A percentile compares a stretch with the other conserved stretches of the same genome.
These are phyloP conservation scores for Fragilaria radians DNA, from an alignment of 108 stramenopile species.

Conservation along the genomic window DNA sequence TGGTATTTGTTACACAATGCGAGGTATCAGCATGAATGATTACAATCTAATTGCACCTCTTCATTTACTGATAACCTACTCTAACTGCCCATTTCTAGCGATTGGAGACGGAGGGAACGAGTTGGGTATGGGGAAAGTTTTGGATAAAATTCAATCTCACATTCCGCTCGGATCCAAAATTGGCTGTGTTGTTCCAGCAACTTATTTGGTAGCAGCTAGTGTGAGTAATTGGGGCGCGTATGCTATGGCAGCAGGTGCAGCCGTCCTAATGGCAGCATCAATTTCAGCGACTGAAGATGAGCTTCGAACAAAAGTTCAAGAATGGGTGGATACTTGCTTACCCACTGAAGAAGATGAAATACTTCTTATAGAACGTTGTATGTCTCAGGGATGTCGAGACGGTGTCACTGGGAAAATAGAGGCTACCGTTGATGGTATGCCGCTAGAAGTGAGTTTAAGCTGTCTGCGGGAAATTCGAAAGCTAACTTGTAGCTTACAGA, in stretches of 20 bases:
- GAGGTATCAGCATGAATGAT: constrained; percentile 67
- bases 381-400: constrained; percentile 54
- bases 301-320: neutral
- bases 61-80: constrained; percentile 26
- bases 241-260: constrained; percentile 60
- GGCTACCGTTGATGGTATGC: constrained; percentile 71
- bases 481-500: no score
- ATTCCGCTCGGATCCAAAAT: constrained; percentile 57
- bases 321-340: constrained; percentile 42
- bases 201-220: constrained; percentile 66
- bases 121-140: constrained; percentile 83
- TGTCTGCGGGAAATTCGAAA: constrained; percentile 53
- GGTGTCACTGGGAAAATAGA: constrained; percentile 61
- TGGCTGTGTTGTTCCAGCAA: constrained; percentile 53
- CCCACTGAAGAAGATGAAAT: constrained; percentile 48
- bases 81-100: constrained; percentile 29
- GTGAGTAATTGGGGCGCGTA: constrained; percentile 90
- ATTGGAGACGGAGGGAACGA: constrained; percentile 82
- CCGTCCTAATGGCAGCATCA: constrained; percentile 18
- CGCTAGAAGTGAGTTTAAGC: constrained; percentile 49
- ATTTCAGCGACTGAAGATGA: constrained; percentile 2
- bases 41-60: constrained; percentile 64
- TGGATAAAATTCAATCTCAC: constrained; percentile 34
- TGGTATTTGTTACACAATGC: constrained; percentile 81
- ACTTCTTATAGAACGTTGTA: constrained; percentile 38